Percentiles rank a stretch among this genome's conserved stretches.
Conservation (phyloP, 345 rosid genomes). For the Cardamine chenopodiifolia region DNA sequence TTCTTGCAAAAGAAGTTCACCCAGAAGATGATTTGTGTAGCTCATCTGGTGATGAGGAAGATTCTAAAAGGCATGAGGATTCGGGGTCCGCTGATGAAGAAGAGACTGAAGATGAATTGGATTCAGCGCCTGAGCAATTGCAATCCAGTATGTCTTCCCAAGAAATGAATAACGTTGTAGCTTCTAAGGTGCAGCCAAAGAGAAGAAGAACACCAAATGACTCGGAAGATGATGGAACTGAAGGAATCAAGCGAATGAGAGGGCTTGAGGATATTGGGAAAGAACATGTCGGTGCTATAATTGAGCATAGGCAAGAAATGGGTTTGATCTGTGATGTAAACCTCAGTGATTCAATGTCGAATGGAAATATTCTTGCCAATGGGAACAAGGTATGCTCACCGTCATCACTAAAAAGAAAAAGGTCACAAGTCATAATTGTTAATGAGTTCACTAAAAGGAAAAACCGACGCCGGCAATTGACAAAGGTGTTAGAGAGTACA, state of each 20-base stretch:
- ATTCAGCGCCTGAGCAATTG: slow-evolving; percentile 66
- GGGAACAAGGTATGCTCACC: slow-evolving; percentile 55
- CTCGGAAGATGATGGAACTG: slow-evolving; percentile 97
- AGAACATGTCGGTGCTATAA: slow-evolving; percentile 43
- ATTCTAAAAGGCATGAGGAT: slow-evolving; percentile 52
- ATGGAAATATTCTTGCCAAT: slow-evolving; percentile 53
- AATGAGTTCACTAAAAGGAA: slow-evolving; percentile 69
- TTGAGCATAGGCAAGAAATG: slow-evolving; percentile 47
- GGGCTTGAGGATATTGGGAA: slow-evolving; percentile 93
- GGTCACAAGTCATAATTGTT: slow-evolving; percentile 63
- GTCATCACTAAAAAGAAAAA: slow-evolving; percentile 57
- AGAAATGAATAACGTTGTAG: slow-evolving; percentile 54
- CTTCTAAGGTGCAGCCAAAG: slow-evolving; percentile 59
- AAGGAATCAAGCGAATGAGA: slow-evolving; percentile 94
- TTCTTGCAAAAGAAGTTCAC: slow-evolving; percentile 59
- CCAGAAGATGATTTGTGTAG: slow-evolving; percentile 41
- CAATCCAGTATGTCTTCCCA: slow-evolving; percentile 71
- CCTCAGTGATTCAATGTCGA: slow-evolving; percentile 49
- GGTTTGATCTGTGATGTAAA: slow-evolving; percentile 47
- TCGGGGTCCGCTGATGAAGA: slow-evolving; percentile 40
- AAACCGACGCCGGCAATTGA: slow-evolving; percentile 78
- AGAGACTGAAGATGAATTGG: slow-evolving; percentile 50
- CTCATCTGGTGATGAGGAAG: slow-evolving; percentile 50
- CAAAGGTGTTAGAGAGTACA: slow-evolving; percentile 90
- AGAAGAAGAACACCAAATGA: slow-evolving; percentile 94